Base-by-base conservation (phyloP, 2,329 filamentous ascomycete species). In the Ilyonectria sp. region DNA sequence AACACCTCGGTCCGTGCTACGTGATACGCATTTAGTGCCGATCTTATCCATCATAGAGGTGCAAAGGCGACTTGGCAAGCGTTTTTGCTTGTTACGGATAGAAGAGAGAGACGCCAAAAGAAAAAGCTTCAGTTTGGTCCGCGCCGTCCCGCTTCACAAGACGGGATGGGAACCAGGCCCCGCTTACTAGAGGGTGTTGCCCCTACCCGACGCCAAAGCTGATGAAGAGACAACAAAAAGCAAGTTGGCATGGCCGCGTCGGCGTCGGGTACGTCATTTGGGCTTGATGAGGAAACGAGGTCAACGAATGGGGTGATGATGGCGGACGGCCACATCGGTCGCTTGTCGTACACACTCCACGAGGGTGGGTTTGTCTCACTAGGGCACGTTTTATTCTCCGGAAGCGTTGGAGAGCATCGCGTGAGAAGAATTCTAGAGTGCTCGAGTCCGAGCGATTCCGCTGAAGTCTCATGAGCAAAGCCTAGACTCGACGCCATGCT, bases 211-310 rank as follows among this genome's bases (percentile, higher is more conserved):
- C 49, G 31, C 10, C 15, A n/a, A 50, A 50, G 62, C 21, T 29
- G 46, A 46, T 69, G 65, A 73, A 70, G 70, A 74, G 71, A 70
- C 65, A 74, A 67, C 60, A 72, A 69, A 73, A 72, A 70, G 68
- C 65, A 74, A 73, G 56, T 47, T 26, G 21, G 26, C 5, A 2
- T 43, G 13, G 40, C n/a, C 55, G 59, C 57, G 55, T 53, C 62
- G 44, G 29, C 47, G 7, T 19, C 44, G 29, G 15, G 50, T 69
- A 67, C 69, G 65, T 69, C 72, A 75, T 64, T 59, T n/a, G 33
- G 15, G 37, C 46, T 60, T 33, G 43, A 43, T 47, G 50, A 64
- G 44, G 56, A 60, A 57, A 65, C 56, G 50, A 67, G 31, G 31
- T 37, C 40, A 44, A 46, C 23, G 31, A 67, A 40, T 70, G 46